These are phyloP conservation scores for Boletus rubroflammeus DNA, from an alignment of 768 basidiomycete species.

Conservation along the genomic window DNA sequence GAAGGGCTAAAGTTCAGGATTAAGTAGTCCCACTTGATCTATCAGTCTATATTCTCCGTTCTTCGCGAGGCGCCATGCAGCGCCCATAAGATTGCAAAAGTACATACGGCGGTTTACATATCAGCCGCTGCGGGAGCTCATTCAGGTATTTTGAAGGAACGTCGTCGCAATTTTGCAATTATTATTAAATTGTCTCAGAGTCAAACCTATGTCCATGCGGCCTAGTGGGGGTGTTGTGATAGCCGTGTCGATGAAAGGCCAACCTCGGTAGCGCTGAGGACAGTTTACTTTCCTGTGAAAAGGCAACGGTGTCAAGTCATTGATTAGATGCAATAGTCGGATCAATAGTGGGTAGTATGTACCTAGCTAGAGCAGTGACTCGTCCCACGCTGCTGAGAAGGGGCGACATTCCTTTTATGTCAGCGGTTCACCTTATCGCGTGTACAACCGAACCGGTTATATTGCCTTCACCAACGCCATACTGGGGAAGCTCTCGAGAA, in stretches of 20 bases:
- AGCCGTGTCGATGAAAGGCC: neutral
- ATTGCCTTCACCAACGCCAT: neutral
- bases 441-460: neutral
- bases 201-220: neutral
- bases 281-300: too few species aligned
- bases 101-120: neutral
- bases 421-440: neutral
- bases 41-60: too few species aligned
- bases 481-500: neutral
- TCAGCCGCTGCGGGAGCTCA: neutral
- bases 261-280: too few species aligned
- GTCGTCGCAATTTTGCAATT: neutral
- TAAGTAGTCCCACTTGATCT: neutral
- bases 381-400: too few species aligned
- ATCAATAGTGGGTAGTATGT: too few species aligned
- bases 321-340: neutral
- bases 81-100: too few species aligned
- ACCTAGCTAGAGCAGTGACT: too few species aligned
- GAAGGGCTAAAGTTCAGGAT: neutral
- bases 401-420: constrained; percentile 9
- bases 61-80: too few species aligned
- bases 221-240: neutral
- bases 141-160: neutral
- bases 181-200: neutral
- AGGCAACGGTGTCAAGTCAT: too few species aligned